phyloP scores from a whole-genome alignment of 1,284 basidiomycete species.

The Fomes fomentarius region DNA sequence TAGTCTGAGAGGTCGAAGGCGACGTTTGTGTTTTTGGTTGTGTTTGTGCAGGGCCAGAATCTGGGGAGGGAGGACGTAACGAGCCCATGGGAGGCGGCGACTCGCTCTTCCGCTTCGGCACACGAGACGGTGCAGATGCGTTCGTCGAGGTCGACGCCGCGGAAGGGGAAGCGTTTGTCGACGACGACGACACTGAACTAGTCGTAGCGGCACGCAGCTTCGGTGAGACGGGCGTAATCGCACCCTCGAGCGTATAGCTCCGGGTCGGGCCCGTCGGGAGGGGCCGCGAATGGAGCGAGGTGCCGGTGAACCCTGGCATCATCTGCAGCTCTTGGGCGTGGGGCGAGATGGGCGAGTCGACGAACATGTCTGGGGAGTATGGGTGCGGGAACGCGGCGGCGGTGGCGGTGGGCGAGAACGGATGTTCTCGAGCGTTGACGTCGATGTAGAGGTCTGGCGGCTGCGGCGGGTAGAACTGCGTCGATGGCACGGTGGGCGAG shows the following conservation, averaged over 20 bases:
- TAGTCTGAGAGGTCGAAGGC: not conserved
- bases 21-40: too few species aligned
- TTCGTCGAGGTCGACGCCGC: not conserved
- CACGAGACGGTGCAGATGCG: not conserved
- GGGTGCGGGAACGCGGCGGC: not conserved
- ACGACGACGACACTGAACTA: not conserved
- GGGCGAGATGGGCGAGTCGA: slow-evolving; percentile 5
- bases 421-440: not conserved
- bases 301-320: not conserved
- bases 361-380: not conserved
- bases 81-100: slow-evolving; percentile 19
- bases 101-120: not conserved
- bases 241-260: slow-evolving; percentile 26
- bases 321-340: not conserved
- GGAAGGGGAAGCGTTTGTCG: not conserved
- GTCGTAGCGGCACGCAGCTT: not conserved
- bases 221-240: slow-evolving; percentile 22
- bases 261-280: slow-evolving; percentile 8
- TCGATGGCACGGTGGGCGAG: not conserved
- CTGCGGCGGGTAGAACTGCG: slow-evolving; percentile 5
- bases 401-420: not conserved
- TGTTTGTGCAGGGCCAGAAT: too few species aligned
- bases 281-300: slow-evolving; percentile 7
- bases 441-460: slow-evolving; percentile 2
- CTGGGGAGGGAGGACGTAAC: slow-evolving; percentile 8